Percentiles rank a stretch among this genome's conserved stretches.
Evolutionary conservation across 805 yeast genomes (phyloP).

Genomic region (Pichia nanzhaoensis): DNA sequence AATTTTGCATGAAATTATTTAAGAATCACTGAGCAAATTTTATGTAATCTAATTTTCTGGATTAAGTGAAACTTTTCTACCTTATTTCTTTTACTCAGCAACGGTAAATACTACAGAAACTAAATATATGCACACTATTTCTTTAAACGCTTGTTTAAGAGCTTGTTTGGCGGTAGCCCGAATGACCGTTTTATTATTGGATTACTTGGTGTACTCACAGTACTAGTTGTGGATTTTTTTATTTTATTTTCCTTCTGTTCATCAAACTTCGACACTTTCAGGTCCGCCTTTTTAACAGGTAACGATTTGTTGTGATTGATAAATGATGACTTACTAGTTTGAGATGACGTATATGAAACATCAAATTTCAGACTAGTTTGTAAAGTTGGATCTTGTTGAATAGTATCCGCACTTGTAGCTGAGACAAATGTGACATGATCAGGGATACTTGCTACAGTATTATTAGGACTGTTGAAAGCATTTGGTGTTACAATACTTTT

Average conservation of each 20-base stretch:
- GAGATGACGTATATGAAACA: conserved; percentile 51
- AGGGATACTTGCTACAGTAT: conserved; percentile 20
- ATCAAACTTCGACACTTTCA: conserved; percentile 2
- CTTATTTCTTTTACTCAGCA: no score
- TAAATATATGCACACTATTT: conserved; percentile 4
- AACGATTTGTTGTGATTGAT: conserved; percentile 64
- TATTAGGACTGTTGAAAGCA: neutral
- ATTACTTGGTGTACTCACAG: neutral
- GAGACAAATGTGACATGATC: conserved; percentile 42
- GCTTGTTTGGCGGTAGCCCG: conserved; percentile 21
- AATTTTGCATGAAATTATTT: no score
- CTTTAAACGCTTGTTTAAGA: conserved; percentile 21
- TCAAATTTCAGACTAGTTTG: conserved; percentile 40
- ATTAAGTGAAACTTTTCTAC: no score
- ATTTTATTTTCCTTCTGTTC: conserved; percentile 9
- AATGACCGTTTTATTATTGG: conserved; percentile 18
- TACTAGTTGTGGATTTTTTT: neutral
- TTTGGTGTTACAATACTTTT: neutral
- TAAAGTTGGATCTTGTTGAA: conserved; percentile 39
- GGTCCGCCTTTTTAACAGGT: conserved; percentile 43
- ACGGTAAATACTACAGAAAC: neutral
- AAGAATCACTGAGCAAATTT: no score
- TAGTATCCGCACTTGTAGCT: conserved; percentile 55
- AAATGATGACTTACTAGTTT: conserved; percentile 41
- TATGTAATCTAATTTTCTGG: no score